Base-by-base conservation (phyloP, 805 yeast genomes). In the Saturnispora ahearnii region DNA sequence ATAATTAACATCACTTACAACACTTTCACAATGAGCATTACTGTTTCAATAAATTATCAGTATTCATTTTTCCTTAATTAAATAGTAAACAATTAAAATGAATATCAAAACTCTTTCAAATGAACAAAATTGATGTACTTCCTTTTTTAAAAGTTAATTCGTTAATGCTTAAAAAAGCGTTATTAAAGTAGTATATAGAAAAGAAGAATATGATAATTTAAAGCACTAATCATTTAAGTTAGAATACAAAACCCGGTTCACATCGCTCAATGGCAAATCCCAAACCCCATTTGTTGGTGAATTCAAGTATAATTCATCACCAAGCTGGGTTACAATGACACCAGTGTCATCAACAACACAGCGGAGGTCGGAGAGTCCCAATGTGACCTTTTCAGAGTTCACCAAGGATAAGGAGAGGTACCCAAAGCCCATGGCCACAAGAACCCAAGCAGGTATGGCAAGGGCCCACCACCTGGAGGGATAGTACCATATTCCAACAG, bases 401-500 rank as follows among this genome's bases (percentile, higher is more conserved):
- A 84, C 88, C 38, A 81, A 64, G 1, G 82, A 80, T 41, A 90
- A 65, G 9, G 82, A 87, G 2, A 84, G 69, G 62, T 90, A 91
- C 0, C 75, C 76, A 60, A 78, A 89, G 15, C 82, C 66, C 88
- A 90, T 81, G 10, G 73, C 63, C 73, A 87, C 79, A 30, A 91
- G 66, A 5, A 83, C 73, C 55, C 78, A 78, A 12, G 87, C 73
- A 4, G 96, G 96, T 2, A 86, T 64, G 1, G 87, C 85, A 33
- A 86, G 62, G 2, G 95, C 82, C 99, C 98, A 93, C 81, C 90
- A 85, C 56, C 95, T 73, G 31, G 91, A 85, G 0, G 98, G 98
- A 57, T 82, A 85, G 63, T 82, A 91, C 64, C 81, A 89, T 18
- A 84, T 77, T 15, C 80, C 81, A 30, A 79, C 55, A 8, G 58